These are phyloP conservation scores for Ogataea philodendri DNA, from an alignment of 805 yeast genomes.

Conservation along the genomic window DNA sequence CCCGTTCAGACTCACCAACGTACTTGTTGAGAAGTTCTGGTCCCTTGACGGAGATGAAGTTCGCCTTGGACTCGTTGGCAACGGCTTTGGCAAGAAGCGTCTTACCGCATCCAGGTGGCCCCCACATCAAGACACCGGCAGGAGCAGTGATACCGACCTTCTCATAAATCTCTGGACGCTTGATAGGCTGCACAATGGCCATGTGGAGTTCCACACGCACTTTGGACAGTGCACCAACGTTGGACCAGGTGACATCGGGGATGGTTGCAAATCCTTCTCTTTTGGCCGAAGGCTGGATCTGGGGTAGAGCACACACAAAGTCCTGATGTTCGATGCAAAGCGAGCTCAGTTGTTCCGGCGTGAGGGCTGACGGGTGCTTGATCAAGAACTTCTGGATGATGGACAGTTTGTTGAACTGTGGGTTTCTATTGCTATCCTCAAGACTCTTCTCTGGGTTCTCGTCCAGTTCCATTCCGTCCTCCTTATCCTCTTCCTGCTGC, in stretches of 20 bases:
- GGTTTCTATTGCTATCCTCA: slow-evolving; percentile 5
- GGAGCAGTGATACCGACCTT: slow-evolving; percentile 95
- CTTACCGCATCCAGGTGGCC: slow-evolving; percentile 99
- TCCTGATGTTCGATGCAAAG: slow-evolving; percentile 76
- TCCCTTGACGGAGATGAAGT: slow-evolving; percentile 92
- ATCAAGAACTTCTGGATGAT: slow-evolving; percentile 70
- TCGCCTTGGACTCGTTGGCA: slow-evolving; percentile 95
- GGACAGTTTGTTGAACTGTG: slow-evolving; percentile 34
- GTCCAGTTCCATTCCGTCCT: slow-evolving; percentile 29
- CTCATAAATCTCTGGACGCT: slow-evolving; percentile 83
- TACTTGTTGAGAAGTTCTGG: slow-evolving; percentile 94
- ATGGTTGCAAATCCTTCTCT: slow-evolving; percentile 99
- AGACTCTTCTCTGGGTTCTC: slow-evolving; percentile 5
- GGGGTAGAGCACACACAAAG: slow-evolving; percentile 81
- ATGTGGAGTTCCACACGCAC: slow-evolving; percentile 88
- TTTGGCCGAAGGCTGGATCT: slow-evolving; percentile 95
- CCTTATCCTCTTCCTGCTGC: slow-evolving; percentile 12
- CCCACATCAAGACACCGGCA: slow-evolving; percentile 97
- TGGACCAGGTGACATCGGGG: slow-evolving; percentile 95
- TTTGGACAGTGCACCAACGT: slow-evolving; percentile 83
- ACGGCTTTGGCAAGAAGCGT: slow-evolving; percentile 95
- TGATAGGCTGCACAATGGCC: slow-evolving; percentile 97
- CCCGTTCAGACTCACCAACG: slow-evolving; percentile 92
- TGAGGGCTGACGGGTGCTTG: slow-evolving; percentile 76
- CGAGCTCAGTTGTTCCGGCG: slow-evolving; percentile 71